phyloP scores from a whole-genome alignment of 2,329 filamentous ascomycete species.

The Calonectria hongkongensis region DNA sequence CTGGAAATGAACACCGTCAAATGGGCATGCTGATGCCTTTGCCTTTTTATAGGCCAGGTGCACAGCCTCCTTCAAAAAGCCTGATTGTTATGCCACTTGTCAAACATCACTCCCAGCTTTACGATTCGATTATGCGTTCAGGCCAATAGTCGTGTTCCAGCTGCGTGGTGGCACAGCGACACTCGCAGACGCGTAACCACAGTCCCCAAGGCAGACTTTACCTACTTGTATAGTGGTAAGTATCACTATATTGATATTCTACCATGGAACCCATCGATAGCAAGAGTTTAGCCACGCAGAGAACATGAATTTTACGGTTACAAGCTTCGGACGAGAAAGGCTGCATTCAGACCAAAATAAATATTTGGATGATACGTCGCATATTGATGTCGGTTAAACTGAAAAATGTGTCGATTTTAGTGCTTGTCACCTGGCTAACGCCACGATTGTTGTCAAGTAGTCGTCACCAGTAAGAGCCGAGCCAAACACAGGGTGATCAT shows the following conservation, averaged over 20 bases:
- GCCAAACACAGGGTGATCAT: background rate
- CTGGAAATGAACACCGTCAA: background rate
- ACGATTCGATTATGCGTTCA: background rate
- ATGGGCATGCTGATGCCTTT: background rate
- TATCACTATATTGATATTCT: background rate
- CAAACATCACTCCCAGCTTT: background rate
- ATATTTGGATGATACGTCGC: no score
- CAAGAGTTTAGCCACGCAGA: no score
- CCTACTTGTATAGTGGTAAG: no score
- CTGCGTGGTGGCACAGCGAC: background rate
- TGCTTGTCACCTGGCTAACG: background rate
- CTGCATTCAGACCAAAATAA: no score
- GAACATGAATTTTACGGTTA: no score
- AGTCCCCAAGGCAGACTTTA: background rate
- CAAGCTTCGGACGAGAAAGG: no score
- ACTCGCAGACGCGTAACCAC: background rate
- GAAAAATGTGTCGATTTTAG: background rate
- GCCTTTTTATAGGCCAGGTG: background rate
- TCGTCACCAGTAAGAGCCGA: background rate
- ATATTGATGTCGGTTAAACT: background rate
- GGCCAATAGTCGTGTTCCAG: background rate
- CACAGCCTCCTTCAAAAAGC: background rate
- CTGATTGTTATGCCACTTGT: background rate
- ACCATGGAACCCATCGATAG: no score
- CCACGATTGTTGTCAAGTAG: background rate